Conservation (phyloP, 1,284 basidiomycete genomes). For the Pseudozyma sp. region DNA sequence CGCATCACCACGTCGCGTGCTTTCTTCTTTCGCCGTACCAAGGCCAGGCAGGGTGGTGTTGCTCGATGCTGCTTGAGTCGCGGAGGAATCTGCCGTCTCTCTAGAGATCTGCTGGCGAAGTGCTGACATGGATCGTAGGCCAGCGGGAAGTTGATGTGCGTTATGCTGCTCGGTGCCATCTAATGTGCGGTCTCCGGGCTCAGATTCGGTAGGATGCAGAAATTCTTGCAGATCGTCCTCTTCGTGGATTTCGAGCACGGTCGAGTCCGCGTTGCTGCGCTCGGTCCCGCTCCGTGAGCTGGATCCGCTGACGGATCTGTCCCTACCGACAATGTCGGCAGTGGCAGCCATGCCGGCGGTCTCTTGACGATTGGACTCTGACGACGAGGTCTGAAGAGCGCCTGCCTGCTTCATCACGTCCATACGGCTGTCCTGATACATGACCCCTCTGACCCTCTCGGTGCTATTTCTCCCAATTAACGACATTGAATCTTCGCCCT, state of each 20-base stretch:
- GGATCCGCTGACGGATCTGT: slow-evolving; percentile 34
- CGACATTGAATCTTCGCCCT: slow-evolving; percentile 5
- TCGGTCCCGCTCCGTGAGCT: slow-evolving; percentile 38
- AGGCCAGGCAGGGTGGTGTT: background rate
- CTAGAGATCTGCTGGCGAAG: slow-evolving; percentile 22
- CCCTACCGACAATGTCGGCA: slow-evolving; percentile 2
- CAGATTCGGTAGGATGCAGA: slow-evolving; percentile 22
- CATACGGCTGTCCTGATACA: slow-evolving; percentile 23
- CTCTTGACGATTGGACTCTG: slow-evolving; percentile 5
- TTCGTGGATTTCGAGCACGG: slow-evolving; percentile 14
- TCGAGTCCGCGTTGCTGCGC: slow-evolving; percentile 17
- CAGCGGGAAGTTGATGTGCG: slow-evolving; percentile 31
- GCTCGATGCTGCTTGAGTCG: slow-evolving; percentile 1
- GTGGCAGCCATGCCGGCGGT: background rate
- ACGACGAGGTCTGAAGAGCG: background rate
- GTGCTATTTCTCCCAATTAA: background rate
- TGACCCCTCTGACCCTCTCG: slow-evolving; percentile 11
- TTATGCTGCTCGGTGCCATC: slow-evolving; percentile 39
- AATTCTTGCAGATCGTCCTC: slow-evolving; percentile 51
- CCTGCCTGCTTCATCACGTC: slow-evolving; percentile 26
- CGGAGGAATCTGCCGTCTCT: slow-evolving; percentile 10
- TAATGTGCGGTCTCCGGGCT: slow-evolving; percentile 17
- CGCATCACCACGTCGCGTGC: background rate
- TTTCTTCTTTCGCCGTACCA: background rate
- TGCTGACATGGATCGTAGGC: slow-evolving; percentile 32